Percentiles rank a stretch among this genome's conserved stretches.
phyloP scores from a whole-genome alignment of 768 basidiomycete species.

The Calvatia gigantea region DNA sequence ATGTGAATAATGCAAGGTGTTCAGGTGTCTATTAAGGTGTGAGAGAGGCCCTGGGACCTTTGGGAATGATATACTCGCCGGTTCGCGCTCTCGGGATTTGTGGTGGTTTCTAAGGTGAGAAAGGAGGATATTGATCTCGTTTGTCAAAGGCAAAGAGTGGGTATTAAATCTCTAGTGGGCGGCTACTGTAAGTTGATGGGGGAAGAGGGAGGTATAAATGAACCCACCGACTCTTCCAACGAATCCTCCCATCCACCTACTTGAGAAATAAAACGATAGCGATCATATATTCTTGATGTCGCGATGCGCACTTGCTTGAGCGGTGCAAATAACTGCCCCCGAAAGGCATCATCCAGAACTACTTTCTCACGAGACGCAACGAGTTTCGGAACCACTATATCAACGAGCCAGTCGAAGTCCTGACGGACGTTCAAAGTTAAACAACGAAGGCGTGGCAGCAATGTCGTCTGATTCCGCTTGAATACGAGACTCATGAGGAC shows the following conservation, averaged over 20 bases:
- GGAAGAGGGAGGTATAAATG: no score
- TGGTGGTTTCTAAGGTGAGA: no score
- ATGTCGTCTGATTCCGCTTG: not conserved
- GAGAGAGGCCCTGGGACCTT: no score
- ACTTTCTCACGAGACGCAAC: not conserved
- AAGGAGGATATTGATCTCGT: no score
- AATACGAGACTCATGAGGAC: not conserved
- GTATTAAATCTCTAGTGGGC: no score
- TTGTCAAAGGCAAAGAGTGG: no score
- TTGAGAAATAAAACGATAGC: not conserved
- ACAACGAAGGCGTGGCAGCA: not conserved
- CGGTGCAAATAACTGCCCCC: not conserved
- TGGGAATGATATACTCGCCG: no score
- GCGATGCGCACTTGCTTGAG: not conserved
- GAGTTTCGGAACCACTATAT: not conserved
- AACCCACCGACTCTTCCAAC: no score
- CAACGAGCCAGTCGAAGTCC: not conserved
- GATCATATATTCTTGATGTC: not conserved
- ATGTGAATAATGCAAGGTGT: not conserved
- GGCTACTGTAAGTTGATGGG: no score
- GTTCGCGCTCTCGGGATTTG: no score
- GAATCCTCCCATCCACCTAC: not conserved
- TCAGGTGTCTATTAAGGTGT: no score
- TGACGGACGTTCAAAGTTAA: not conserved
- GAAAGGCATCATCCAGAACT: not conserved